phyloP scores from a whole-genome alignment of 306 rosid species.

The Cucumis cinereus region DNA sequence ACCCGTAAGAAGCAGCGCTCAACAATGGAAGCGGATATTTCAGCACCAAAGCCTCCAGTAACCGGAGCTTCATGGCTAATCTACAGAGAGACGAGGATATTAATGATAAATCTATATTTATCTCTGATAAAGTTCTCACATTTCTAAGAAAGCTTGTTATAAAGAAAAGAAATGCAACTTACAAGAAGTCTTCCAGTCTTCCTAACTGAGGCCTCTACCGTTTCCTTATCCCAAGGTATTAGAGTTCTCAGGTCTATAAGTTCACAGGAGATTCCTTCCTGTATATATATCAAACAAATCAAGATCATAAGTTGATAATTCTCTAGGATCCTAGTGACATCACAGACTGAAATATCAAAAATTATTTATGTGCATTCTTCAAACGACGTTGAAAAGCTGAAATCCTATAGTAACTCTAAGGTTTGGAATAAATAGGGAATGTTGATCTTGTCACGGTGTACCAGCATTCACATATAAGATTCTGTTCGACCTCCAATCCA shows the following conservation, averaged over 20 bases:
- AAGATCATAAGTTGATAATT: background rate
- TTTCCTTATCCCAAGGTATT: slow-evolving; percentile 95
- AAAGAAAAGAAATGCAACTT: slow-evolving; percentile 19
- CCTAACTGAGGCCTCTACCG: slow-evolving; percentile 75
- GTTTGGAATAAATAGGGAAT: background rate
- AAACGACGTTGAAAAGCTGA: background rate
- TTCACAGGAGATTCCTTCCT: slow-evolving; percentile 97
- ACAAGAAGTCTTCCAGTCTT: slow-evolving; percentile 96
- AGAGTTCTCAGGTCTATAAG: slow-evolving; percentile 83
- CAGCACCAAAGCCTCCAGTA: slow-evolving; percentile 96
- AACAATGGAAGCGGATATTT: slow-evolving; percentile 79
- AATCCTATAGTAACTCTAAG: background rate
- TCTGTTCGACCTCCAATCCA: no score
- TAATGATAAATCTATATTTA: background rate
- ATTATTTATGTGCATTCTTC: background rate
- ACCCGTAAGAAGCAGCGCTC: slow-evolving; percentile 93
- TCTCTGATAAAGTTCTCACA: background rate
- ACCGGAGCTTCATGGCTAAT: slow-evolving; percentile 97
- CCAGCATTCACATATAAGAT: background rate
- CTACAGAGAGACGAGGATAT: slow-evolving; percentile 20
- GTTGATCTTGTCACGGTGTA: background rate
- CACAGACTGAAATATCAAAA: background rate
- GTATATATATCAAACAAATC: slow-evolving; percentile 16
- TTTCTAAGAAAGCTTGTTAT: background rate
- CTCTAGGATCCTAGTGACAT: background rate